Evolutionary conservation across 2,329 filamentous ascomycete species (phyloP).

Genomic region (Fusarium stilboides): DNA sequence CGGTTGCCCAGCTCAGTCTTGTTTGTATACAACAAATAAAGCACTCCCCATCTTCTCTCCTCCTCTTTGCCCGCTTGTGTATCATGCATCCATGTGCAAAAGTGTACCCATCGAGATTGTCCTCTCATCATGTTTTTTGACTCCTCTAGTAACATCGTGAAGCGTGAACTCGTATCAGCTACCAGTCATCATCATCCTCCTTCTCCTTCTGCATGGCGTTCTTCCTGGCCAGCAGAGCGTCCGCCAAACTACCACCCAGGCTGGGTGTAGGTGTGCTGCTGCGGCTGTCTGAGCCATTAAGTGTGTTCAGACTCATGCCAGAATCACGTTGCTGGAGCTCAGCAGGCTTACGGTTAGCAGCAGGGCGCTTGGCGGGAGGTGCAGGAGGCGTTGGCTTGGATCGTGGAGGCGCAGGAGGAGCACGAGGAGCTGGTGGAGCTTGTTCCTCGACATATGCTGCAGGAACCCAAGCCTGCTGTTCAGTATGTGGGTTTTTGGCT

Average conservation of each 20-base stretch:
- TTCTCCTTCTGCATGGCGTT: conserved; percentile 80
- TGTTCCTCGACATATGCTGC: conserved; percentile 94
- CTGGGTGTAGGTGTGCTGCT: conserved; percentile 81
- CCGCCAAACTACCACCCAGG: conserved; percentile 80
- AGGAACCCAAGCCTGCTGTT: conserved; percentile 91
- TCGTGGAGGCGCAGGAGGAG: conserved; percentile 76
- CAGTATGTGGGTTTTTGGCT: conserved; percentile 73
- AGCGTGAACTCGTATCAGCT: conserved; percentile 49
- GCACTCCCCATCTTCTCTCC: conserved; percentile 21
- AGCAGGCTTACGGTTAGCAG: conserved; percentile 78
- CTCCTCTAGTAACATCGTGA: conserved; percentile 40
- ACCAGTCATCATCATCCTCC: conserved; percentile 81
- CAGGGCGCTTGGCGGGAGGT: conserved; percentile 86
- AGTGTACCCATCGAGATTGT: conserved; percentile 32
- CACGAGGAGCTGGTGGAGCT: conserved; percentile 72
- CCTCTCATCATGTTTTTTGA: conserved; percentile 35
- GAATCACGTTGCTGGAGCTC: conserved; percentile 80
- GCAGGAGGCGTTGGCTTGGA: conserved; percentile 81
- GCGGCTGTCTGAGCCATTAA: conserved; percentile 73
- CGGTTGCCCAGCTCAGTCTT: conserved; percentile 51
- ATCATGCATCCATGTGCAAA: conserved; percentile 21
- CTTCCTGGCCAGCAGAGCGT: conserved; percentile 83
- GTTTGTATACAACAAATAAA: conserved; percentile 46
- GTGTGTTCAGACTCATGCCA: conserved; percentile 72
- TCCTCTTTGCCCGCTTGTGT: conserved; percentile 36